These are phyloP conservation scores for Umbelopsis sp. DNA, from an alignment of 192 early-diverging fungal genomes.

Conservation along the genomic window DNA sequence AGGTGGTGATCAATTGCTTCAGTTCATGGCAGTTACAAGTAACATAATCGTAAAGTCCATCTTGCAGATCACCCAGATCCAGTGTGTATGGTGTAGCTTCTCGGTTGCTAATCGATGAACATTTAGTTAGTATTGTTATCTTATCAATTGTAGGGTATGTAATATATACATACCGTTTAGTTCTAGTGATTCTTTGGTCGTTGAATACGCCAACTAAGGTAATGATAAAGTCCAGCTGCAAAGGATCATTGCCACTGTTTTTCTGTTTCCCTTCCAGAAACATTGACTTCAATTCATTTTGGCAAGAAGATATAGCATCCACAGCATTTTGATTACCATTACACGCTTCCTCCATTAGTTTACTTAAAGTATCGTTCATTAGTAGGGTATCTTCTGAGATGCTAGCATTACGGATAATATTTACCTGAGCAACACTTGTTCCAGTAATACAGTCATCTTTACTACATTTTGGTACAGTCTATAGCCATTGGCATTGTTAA, in stretches of 20 bases:
- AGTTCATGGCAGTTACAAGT: background rate
- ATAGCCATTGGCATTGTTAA: background rate
- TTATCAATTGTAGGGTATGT: background rate
- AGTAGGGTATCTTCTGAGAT: background rate
- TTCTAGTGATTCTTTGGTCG: background rate
- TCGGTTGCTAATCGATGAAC: background rate
- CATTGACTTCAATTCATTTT: background rate
- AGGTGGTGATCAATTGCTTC: background rate
- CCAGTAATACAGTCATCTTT: background rate
- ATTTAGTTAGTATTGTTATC: background rate
- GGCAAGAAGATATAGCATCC: background rate
- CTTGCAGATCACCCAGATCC: background rate
- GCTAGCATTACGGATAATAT: background rate
- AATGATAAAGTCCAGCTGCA: background rate
- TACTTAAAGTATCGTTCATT: background rate
- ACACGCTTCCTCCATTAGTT: background rate
- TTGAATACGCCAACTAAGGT: background rate
- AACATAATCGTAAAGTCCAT: background rate
- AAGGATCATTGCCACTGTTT: background rate
- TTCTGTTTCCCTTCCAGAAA: background rate
- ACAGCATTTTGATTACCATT: background rate
- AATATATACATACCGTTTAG: background rate
- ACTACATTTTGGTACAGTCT: conserved; percentile 7
- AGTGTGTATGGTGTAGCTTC: background rate
- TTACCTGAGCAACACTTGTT: conserved; percentile 1